Evolutionary conservation across 2,329 filamentous ascomycete genomes (phyloP), one percentile per base, ranked within the genome.

Genomic region (Cordyceps tenuipes): DNA sequence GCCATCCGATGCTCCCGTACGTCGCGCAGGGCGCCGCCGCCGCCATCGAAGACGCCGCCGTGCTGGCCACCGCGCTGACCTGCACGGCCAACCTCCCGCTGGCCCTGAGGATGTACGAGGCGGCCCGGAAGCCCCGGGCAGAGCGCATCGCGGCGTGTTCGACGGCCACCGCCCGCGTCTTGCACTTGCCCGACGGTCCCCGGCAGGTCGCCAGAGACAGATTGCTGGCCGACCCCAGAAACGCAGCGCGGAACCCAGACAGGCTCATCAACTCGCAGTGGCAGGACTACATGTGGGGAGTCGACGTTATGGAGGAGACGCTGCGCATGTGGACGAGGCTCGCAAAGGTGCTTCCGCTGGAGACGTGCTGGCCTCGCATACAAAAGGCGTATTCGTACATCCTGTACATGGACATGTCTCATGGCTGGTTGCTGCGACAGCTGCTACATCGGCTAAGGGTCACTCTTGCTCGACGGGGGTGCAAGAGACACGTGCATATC

Each of bases 1-100:
- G 84, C 69, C 85, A 89, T 67, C 84, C 85, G 1, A 88, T 84
- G 21, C 79, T 88, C 52, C 86, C 85, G 1, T 85, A 88, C 66
- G 76, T 87, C 5, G 84, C 81, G 49, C 84, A 88, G 71, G 86
- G 86, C 43, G 85, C 86, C 12, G 84, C 85, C 9, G 85, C 86
- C 75, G 84, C 85, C 9, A 84, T 87, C 53, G 86, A 89, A 69
- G 86, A 89, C 65, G 85, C 81, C 1, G 83, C 81, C 6, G 80
- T 83, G 3, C 70, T 87, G 13, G 80, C 79, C 54, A 48, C 54
- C 17, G 54, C 43, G 29, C 43, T 57, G 36, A 48, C 43, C 12
- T 48, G 67, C 55, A 68, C 66, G 1, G 61, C 60, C 31, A 29
- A 61, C 21, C 57, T 69, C 13, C 31, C 54, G 9, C 46, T 65